Percentiles rank a stretch among this genome's conserved stretches.
Evolutionary conservation across 2,329 filamentous ascomycete species (phyloP).

Genomic region (Ophiostoma pallidulum): DNA sequence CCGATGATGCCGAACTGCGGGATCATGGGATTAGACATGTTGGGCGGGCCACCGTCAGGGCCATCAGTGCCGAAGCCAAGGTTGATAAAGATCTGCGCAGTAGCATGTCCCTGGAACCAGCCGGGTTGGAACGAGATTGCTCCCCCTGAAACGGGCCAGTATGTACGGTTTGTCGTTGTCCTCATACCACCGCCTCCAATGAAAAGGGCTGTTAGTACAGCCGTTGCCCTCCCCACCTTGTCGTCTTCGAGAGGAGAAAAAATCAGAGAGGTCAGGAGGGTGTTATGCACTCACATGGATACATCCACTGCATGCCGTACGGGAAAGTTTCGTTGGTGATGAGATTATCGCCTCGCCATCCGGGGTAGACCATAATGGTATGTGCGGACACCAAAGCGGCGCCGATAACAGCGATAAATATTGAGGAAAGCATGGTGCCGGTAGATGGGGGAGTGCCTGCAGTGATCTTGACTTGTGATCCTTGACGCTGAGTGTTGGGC

Average conservation of each 20-base stretch:
- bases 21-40: conserved; percentile 81
- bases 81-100: conserved; percentile 82
- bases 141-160: conserved; percentile 82
- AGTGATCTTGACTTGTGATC: too few relatives aligned
- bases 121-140: conserved; percentile 87
- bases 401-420: conserved; percentile 34
- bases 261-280: background rate
- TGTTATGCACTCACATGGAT: conserved; percentile 62
- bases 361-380: conserved; percentile 76
- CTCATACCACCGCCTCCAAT: conserved; percentile 70
- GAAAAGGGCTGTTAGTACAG: background rate
- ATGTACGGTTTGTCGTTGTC: conserved; percentile 72
- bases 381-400: conserved; percentile 53
- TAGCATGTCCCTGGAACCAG: conserved; percentile 85
- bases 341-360: conserved; percentile 80
- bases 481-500: too few relatives aligned
- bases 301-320: conserved; percentile 91
- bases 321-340: conserved; percentile 69
- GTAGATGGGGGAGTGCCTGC: too few relatives aligned
- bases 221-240: background rate
- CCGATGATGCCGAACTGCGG: conserved; percentile 74
- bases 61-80: conserved; percentile 69
- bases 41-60: conserved; percentile 56
- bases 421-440: conserved; percentile 37
- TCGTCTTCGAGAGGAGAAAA: background rate